Evolutionary conservation across 2,329 filamentous ascomycete species (phyloP).

Genomic region (Neofusicoccum sp.): DNA sequence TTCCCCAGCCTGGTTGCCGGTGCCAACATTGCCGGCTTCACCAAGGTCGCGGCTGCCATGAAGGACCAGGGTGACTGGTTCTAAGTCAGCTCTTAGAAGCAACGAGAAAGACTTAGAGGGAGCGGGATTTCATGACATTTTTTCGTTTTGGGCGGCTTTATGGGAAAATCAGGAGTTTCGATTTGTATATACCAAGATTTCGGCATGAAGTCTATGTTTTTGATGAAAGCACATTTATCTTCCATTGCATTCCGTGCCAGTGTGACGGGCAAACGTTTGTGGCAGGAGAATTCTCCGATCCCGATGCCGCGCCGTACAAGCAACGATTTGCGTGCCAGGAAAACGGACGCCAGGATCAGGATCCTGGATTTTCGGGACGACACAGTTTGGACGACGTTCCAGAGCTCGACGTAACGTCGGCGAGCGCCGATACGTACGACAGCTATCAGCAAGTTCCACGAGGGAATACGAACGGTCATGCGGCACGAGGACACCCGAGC

Average conservation of each 20-base stretch:
- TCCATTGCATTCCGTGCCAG: background rate
- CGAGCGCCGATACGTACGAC: background rate
- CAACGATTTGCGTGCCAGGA: background rate
- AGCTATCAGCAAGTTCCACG: too few species aligned
- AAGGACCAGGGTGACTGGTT: slow-evolving; percentile 96
- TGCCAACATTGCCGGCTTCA: slow-evolving; percentile 95
- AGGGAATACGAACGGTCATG: too few species aligned
- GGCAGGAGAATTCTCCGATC: background rate
- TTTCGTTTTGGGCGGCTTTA: background rate
- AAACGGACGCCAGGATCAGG: background rate
- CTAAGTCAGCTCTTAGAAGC: slow-evolving; percentile 28
- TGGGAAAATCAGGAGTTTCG: slow-evolving; percentile 2
- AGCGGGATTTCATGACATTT: background rate
- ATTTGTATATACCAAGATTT: slow-evolving; percentile 16
- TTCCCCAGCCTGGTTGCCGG: slow-evolving; percentile 88
- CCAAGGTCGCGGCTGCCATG: slow-evolving; percentile 95
- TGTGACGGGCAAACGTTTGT: background rate
- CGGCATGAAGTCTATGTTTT: slow-evolving; percentile 4
- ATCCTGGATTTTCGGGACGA: background rate
- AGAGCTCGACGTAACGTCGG: background rate
- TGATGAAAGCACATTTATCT: background rate
- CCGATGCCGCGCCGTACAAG: background rate
- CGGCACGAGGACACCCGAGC: too few species aligned
- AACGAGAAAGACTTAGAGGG: background rate
- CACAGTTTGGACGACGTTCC: background rate